Conservation (phyloP, 2,329 filamentous ascomycete species). For the Thermochaetoides dissita region DNA sequence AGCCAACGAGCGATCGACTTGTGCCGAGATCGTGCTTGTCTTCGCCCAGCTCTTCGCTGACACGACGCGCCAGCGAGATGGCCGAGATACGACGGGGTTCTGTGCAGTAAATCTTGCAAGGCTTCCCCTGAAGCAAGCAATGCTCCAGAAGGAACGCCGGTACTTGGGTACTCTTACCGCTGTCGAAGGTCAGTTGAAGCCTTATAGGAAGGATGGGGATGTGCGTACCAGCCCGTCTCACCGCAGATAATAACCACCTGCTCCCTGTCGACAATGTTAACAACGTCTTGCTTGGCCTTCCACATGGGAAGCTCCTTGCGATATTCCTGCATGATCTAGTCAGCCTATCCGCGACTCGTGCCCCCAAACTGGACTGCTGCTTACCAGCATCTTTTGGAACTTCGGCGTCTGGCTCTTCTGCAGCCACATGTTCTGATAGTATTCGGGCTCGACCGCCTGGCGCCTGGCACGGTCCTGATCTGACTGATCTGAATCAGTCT, state of each 20-base stretch:
- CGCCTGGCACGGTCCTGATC: slow-evolving; percentile 30
- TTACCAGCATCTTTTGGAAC: slow-evolving; percentile 66
- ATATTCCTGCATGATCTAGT: slow-evolving; percentile 27
- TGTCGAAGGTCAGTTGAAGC: slow-evolving; percentile 12
- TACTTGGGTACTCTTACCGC: slow-evolving; percentile 95
- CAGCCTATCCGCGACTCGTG: neutral
- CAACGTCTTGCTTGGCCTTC: slow-evolving; percentile 63
- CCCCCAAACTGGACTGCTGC: slow-evolving; percentile 10
- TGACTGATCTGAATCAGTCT: slow-evolving; percentile 36
- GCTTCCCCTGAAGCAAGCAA: slow-evolving; percentile 62
- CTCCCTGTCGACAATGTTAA: slow-evolving; percentile 61
- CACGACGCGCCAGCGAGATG: slow-evolving; percentile 80
- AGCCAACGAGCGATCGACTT: slow-evolving; percentile 71
- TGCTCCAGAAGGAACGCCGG: slow-evolving; percentile 86
- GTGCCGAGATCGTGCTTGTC: slow-evolving; percentile 70
- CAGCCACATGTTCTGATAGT: slow-evolving; percentile 44
- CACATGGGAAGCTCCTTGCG: slow-evolving; percentile 83
- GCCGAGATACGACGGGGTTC: slow-evolving; percentile 93
- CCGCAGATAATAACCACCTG: slow-evolving; percentile 90
- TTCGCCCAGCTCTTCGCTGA: slow-evolving; percentile 90
- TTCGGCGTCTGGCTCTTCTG: slow-evolving; percentile 42
- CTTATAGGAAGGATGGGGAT: neutral
- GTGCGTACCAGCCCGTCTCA: slow-evolving; percentile 68
- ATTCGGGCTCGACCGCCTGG: slow-evolving; percentile 28
- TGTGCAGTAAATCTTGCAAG: slow-evolving; percentile 89